A percentile compares a stretch with the other conserved stretches of the same genome.
phyloP scores from a whole-genome alignment of 306 rosid species.

The Crotalaria pallida region DNA sequence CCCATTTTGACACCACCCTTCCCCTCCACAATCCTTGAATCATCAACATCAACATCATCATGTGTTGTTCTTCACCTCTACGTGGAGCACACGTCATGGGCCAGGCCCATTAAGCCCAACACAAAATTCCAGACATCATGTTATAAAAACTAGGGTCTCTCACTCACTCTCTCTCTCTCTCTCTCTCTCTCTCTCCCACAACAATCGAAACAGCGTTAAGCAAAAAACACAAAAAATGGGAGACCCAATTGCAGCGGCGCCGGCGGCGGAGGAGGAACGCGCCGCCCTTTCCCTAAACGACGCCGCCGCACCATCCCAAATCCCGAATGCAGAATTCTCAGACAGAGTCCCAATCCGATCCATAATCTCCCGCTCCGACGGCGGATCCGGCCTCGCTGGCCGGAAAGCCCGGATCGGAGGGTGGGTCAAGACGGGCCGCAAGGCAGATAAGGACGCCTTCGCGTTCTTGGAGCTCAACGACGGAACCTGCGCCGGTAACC shows the following conservation, averaged over 20 bases:
- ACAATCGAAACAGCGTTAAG: too few relatives aligned
- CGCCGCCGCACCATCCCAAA: neutral
- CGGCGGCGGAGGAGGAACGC: constrained; percentile 48
- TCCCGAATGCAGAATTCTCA: constrained; percentile 56
- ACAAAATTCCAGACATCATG: neutral
- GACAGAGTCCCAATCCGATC: constrained; percentile 70
- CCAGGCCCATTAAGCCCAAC: neutral
- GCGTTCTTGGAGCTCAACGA: constrained; percentile 90
- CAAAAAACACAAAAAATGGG: constrained; percentile 11
- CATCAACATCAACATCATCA: too few relatives aligned
- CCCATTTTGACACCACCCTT: too few relatives aligned
- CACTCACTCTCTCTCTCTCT: too few relatives aligned
- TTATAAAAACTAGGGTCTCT: neutral
- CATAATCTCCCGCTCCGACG: constrained; percentile 58
- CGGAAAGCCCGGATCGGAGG: constrained; percentile 63
- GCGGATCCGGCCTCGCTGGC: constrained; percentile 74
- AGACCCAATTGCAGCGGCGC: constrained; percentile 36
- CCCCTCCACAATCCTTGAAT: too few relatives aligned
- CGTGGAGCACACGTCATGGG: too few relatives aligned
- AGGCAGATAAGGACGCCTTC: constrained; percentile 90
- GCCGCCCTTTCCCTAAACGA: constrained; percentile 33
- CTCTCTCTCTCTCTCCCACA: too few relatives aligned
- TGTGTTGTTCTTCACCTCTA: too few relatives aligned
- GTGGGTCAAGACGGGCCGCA: constrained; percentile 94
- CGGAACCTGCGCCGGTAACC: constrained; percentile 72